Evolutionary conservation across 2,329 filamentous ascomycete species (phyloP).

Genomic region (Ascochyta fabae): DNA sequence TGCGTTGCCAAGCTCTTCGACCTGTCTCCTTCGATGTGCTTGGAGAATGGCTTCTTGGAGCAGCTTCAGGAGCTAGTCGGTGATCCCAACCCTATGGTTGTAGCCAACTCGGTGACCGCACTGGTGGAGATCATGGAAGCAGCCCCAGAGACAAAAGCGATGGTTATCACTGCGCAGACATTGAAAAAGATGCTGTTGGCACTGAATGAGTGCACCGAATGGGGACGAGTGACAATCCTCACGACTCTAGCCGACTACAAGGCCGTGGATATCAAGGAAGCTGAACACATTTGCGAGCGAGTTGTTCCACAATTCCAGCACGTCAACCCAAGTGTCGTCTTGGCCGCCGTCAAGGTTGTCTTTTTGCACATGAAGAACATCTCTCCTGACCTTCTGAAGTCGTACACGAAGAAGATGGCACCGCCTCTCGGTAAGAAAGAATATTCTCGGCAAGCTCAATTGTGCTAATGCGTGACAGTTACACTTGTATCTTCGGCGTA

Average conservation of each 20-base stretch:
- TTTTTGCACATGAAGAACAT: constrained; percentile 94
- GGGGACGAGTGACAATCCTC: constrained; percentile 93
- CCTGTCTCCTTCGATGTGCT: constrained; percentile 86
- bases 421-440: constrained; percentile 77
- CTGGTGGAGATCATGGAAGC: constrained; percentile 90
- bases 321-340: constrained; percentile 93
- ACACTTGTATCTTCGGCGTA: constrained; percentile 94
- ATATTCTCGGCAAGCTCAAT: neutral
- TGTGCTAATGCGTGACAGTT: constrained; percentile 62
- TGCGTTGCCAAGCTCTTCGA: constrained; percentile 99
- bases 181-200: constrained; percentile 97
- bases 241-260: constrained; percentile 88
- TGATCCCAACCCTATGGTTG: constrained; percentile 98
- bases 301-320: constrained; percentile 98
- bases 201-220: constrained; percentile 97
- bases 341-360: constrained; percentile 97
- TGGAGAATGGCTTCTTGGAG: constrained; percentile 96
- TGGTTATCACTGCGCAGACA: constrained; percentile 80
- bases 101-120: constrained; percentile 95
- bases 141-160: constrained; percentile 85
- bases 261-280: constrained; percentile 87
- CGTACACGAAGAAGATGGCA: constrained; percentile 98
- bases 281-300: constrained; percentile 96
- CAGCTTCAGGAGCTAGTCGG: constrained; percentile 93
- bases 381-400: constrained; percentile 76